Conservation (phyloP, 2,329 filamentous ascomycete species). For the Monilinia vaccinii-corymbosi region DNA sequence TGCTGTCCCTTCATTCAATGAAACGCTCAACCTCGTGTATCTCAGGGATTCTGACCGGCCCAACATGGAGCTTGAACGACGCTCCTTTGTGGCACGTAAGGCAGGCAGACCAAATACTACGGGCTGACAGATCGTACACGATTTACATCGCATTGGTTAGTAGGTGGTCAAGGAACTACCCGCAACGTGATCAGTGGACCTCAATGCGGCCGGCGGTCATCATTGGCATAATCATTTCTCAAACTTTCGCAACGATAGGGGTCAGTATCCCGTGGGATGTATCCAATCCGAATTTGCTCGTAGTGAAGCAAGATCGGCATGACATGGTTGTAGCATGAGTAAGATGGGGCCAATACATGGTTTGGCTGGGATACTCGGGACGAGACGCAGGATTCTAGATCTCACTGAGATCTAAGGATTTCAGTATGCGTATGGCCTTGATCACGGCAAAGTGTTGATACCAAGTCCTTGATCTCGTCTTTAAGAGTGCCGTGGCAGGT, state of each 20-base stretch:
- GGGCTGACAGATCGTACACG: not conserved
- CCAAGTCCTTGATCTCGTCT: not conserved
- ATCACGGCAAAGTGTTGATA: not conserved
- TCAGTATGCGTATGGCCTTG: not conserved
- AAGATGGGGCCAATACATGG: not conserved
- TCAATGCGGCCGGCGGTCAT: conserved; percentile 2
- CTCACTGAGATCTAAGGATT: not conserved
- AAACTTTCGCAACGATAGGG: not conserved
- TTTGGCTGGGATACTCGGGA: not conserved
- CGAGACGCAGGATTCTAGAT: not conserved
- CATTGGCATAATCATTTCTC: not conserved
- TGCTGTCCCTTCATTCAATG: too few relatives aligned
- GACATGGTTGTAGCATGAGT: not conserved
- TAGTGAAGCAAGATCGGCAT: not conserved
- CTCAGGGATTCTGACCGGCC: not conserved
- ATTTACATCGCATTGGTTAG: not conserved
- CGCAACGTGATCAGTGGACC: not conserved
- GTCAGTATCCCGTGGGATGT: not conserved
- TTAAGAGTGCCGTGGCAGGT: not conserved
- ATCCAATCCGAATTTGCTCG: not conserved
- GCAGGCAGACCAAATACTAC: not conserved
- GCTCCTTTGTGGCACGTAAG: not conserved
- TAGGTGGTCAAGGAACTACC: not conserved
- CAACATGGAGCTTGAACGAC: not conserved
- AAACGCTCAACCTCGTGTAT: not conserved